Base-by-base conservation (phyloP, 1,139 yeast species). In the Saccharomycopsis hybrid region DNA sequence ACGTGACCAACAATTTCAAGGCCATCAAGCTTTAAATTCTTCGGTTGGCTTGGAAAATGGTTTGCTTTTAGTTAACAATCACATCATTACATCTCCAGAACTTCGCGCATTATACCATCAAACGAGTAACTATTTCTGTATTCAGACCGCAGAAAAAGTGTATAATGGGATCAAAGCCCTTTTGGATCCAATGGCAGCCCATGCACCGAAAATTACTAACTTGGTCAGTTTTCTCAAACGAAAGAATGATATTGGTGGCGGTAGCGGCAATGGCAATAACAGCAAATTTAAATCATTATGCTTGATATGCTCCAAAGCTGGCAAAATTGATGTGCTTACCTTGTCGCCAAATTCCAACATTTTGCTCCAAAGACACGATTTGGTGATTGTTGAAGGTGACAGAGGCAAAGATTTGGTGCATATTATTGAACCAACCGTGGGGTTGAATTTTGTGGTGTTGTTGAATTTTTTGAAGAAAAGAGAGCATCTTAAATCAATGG, bases 321-420 rank as follows among this genome's bases (percentile, higher is more conserved):
- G 95, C 5, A 76, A 96, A 54, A 70, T 85, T 54, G 98, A 92
- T 63, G 86, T 90, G 2, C 80, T 87, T 57, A 82, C 85, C 57
- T 69, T 84, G 11, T 83, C 90, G 11, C 66, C 68, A 43, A 68
- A 68, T 55, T 70, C 82, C 27, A 78, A 78, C 54, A 69, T 84
- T 48, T 68, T 66, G 42, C 72, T 88, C 49, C 71, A 75, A 46
- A 68, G 78, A 18, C 85, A 86, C 30, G 97, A 89, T 64, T 74
- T 89, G 62, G 96, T 92, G 9, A 83, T 90, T 57, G 96, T 90
- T 37, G 97, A 92, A 64, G 98, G 97, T n/a, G 98, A 92, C 64
- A 74, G 98, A 47, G 98, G 98, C 40, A 75, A 85, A 48, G 98
- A 92, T 67, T 69, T 92, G 56, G 97, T 96, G 25, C 78, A 81